These are phyloP conservation scores for Eucalyptus erythrocorys DNA, from an alignment of 345 rosid genomes.

Conservation along the genomic window DNA sequence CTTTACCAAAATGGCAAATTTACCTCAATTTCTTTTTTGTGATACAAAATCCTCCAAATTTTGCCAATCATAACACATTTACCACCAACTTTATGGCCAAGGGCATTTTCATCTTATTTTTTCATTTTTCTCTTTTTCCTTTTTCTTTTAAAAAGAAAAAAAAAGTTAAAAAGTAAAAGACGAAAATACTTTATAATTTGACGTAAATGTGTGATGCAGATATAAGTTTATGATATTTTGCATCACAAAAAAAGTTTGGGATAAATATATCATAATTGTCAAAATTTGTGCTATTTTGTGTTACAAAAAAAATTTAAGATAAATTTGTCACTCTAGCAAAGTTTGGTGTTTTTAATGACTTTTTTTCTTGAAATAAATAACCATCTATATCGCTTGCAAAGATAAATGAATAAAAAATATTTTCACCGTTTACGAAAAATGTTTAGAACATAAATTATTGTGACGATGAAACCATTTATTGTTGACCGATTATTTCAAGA, in stretches of 20 bases:
- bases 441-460: no score
- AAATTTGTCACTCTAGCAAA: fast-evolving
- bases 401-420: no score
- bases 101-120: fast-evolving
- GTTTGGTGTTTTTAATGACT: no score
- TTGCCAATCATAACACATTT: no score
- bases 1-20: neutral
- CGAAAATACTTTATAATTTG: no score
- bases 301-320: no score
- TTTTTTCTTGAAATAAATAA: no score
- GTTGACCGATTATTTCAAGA: neutral
- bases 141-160: fast-evolving
- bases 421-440: fast-evolving
- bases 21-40: fast-evolving
- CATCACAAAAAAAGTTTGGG: fast-evolving
- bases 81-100: fast-evolving
- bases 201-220: fast-evolving
- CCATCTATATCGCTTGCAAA: fast-evolving
- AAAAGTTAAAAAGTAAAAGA: no score
- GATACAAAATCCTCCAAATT: no score
- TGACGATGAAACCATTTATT: neutral
- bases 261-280: no score
- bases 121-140: no score
- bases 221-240: no score
- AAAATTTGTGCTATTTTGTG: fast-evolving